phyloP scores from a whole-genome alignment of 2,329 filamentous ascomycete species.

The Exophiala xenobiotica region DNA sequence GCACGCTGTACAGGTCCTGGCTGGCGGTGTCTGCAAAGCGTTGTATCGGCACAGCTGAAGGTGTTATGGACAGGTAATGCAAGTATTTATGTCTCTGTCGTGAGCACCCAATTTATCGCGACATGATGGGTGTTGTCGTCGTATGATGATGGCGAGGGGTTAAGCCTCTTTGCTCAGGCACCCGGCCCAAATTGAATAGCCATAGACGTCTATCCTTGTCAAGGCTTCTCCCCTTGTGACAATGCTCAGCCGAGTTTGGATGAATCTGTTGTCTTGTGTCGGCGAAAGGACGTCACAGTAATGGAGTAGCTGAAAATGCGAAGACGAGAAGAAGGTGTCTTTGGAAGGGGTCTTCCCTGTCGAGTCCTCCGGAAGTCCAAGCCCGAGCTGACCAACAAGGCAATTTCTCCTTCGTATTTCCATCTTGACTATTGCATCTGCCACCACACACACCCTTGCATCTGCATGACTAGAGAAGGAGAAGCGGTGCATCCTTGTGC shows the following conservation, averaged over 20 bases:
- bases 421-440: not conserved
- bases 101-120: not conserved
- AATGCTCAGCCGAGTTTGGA: too few relatives aligned
- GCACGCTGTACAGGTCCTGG: too few relatives aligned
- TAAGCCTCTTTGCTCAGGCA: constrained; percentile 1
- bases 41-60: too few relatives aligned
- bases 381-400: not conserved
- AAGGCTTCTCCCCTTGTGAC: not conserved
- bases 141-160: not conserved
- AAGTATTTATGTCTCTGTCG: not conserved
- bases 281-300: not conserved
- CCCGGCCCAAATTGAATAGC: not conserved
- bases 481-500: not conserved
- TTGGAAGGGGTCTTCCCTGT: too few relatives aligned
- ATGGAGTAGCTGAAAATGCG: not conserved
- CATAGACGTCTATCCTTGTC: not conserved
- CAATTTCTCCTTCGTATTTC: not conserved
- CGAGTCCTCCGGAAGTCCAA: too few relatives aligned
- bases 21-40: too few relatives aligned
- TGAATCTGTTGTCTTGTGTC: too few relatives aligned
- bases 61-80: too few relatives aligned
- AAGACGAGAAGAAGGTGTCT: too few relatives aligned
- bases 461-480: not conserved
- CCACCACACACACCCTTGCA: not conserved
- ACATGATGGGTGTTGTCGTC: not conserved